Percentiles rank a stretch among this genome's conserved stretches.
Conservation (phyloP, 768 basidiomycete genomes). For the Tylopilus intermedius region DNA sequence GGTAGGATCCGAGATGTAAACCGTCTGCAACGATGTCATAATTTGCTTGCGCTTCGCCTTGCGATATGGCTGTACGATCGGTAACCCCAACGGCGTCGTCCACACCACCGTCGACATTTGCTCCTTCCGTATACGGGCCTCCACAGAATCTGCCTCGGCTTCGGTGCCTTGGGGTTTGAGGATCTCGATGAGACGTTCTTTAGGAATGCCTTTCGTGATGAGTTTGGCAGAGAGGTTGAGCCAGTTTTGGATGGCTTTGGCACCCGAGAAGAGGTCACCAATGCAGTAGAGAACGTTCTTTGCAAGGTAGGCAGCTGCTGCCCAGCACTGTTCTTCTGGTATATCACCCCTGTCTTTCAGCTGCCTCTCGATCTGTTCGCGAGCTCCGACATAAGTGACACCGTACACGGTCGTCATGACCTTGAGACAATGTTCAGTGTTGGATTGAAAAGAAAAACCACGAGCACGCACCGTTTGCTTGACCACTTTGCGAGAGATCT, state of each 20-base stretch:
- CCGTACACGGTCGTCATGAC: conserved; percentile 99
- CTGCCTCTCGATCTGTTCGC: conserved; percentile 91
- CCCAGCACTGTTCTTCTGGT: conserved; percentile 68
- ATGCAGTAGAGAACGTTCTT: conserved; percentile 75
- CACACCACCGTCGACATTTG: conserved; percentile 95
- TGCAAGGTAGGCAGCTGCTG: conserved; percentile 73
- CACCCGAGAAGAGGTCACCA: conserved; percentile 90
- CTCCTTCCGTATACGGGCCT: conserved; percentile 61
- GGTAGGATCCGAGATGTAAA: conserved; percentile 87
- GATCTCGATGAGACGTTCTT: conserved; percentile 53
- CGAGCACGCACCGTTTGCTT: conserved; percentile 79
- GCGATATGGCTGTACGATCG: conserved; percentile 94
- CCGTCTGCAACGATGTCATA: conserved; percentile 76
- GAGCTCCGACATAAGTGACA: conserved; percentile 91
- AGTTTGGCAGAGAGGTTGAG: conserved; percentile 77
- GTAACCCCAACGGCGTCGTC: conserved; percentile 93
- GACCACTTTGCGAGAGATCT: conserved; percentile 88
- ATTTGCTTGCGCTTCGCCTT: conserved; percentile 79
- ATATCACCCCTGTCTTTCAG: conserved; percentile 72
- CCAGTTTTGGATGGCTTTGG: conserved; percentile 89
- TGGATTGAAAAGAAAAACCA: background rate
- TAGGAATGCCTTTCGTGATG: conserved; percentile 82
- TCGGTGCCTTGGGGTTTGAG: conserved; percentile 17
- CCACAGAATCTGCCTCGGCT: conserved; percentile 19
- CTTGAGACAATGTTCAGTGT: conserved; percentile 29